phyloP scores from a whole-genome alignment of 345 rosid species.

The Schrenkiella parvula region DNA sequence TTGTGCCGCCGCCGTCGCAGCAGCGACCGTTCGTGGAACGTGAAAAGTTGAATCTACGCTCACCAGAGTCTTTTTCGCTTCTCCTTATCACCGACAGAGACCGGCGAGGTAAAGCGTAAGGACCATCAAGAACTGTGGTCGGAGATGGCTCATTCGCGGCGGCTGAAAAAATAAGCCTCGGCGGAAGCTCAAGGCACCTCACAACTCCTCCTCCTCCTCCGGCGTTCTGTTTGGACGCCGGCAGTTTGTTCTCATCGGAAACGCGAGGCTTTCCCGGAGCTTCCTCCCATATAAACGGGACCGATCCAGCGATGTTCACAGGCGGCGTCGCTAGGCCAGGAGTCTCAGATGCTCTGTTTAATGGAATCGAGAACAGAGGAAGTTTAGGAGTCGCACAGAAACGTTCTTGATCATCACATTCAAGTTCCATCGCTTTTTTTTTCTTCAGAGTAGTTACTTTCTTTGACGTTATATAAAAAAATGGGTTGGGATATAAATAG shows the following conservation, averaged over 20 bases:
- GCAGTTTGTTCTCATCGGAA: slow-evolving; percentile 18
- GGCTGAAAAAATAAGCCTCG: slow-evolving; percentile 37
- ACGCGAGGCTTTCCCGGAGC: slow-evolving; percentile 81
- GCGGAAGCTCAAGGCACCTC: slow-evolving; percentile 67
- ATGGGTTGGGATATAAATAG: slow-evolving; percentile 16
- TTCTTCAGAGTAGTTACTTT: not conserved
- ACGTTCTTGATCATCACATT: slow-evolving; percentile 23
- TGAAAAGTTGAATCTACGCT: slow-evolving; percentile 21
- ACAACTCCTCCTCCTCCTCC: slow-evolving; percentile 33
- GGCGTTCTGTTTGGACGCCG: not conserved
- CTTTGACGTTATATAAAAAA: slow-evolving; percentile 7
- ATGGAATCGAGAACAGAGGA: slow-evolving; percentile 44
- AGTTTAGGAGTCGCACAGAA: slow-evolving; percentile 51
- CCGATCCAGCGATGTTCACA: slow-evolving; percentile 44
- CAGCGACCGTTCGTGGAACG: not conserved
- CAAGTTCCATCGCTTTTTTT: slow-evolving; percentile 1
- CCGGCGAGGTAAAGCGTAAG: slow-evolving; percentile 34
- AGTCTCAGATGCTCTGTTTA: slow-evolving; percentile 19
- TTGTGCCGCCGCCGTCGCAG: slow-evolving; percentile 7
- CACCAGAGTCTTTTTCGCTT: slow-evolving; percentile 22
- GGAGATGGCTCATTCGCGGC: slow-evolving; percentile 40
- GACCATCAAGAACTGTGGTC: slow-evolving; percentile 56
- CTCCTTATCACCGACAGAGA: slow-evolving; percentile 33
- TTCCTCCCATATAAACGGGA: slow-evolving; percentile 92
- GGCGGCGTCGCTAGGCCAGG: slow-evolving; percentile 58